phyloP scores from a whole-genome alignment of 2,329 filamentous ascomycete genomes.

The Xylaria sp. region DNA sequence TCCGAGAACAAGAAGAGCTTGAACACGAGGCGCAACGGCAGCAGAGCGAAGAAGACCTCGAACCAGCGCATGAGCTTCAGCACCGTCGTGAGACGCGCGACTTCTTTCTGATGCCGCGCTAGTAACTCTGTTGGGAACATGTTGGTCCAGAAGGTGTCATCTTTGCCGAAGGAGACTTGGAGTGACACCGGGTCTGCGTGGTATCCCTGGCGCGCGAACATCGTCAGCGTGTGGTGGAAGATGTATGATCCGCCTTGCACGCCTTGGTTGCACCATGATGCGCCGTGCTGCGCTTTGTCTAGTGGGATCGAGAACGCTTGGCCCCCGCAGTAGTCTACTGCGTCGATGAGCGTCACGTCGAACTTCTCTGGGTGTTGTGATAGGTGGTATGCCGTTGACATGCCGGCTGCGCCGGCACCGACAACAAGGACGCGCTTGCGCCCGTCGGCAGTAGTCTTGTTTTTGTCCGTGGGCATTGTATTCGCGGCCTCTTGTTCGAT shows the following conservation, averaged over 20 bases:
- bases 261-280: conserved; percentile 71
- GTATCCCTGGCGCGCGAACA: conserved; percentile 67
- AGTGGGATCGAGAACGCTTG: conserved; percentile 72
- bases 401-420: conserved; percentile 57
- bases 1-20: conserved; percentile 50
- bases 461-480: conserved; percentile 43
- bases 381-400: conserved; percentile 70
- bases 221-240: conserved; percentile 69
- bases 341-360: conserved; percentile 67
- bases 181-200: conserved; percentile 66
- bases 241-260: conserved; percentile 69
- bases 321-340: conserved; percentile 68
- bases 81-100: conserved; percentile 60
- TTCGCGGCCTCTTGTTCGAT: conserved; percentile 39
- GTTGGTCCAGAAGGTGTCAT: conserved; percentile 67
- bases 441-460: conserved; percentile 33
- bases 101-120: conserved; percentile 62
- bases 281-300: conserved; percentile 68
- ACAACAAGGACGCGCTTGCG: conserved; percentile 55
- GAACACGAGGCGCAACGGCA: conserved; percentile 55
- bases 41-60: conserved; percentile 63
- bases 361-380: conserved; percentile 69
- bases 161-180: conserved; percentile 67
- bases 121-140: conserved; percentile 65
- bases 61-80: conserved; percentile 64